Percentiles rank a stretch among this genome's conserved stretches.
phyloP scores from a whole-genome alignment of 192 early-diverging fungal genomes.

The Chytriomyces hyalinus region DNA sequence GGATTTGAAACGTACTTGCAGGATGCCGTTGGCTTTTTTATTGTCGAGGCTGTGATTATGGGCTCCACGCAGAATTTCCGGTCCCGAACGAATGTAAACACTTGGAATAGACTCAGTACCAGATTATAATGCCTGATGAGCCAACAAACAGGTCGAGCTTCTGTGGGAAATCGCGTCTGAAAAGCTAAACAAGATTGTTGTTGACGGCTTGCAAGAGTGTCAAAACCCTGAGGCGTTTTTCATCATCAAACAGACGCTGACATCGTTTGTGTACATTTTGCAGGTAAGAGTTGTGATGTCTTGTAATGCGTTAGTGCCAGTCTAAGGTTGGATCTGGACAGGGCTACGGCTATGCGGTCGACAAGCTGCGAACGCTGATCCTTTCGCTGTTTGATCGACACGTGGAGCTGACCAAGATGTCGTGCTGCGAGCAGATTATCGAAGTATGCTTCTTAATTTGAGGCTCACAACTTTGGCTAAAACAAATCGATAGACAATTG shows the following conservation, averaged over 20 bases:
- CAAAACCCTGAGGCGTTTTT: slow-evolving; percentile 78
- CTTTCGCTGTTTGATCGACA: slow-evolving; percentile 80
- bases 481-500: slow-evolving; percentile 61
- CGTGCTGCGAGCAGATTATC: slow-evolving; percentile 69
- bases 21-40: slow-evolving; percentile 96
- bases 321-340: slow-evolving; percentile 35
- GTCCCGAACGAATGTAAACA: slow-evolving; percentile 68
- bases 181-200: slow-evolving; percentile 80
- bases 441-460: slow-evolving; percentile 52
- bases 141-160: slow-evolving; percentile 72
- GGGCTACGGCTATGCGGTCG: slow-evolving; percentile 78
- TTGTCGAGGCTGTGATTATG: slow-evolving; percentile 88
- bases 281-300: slow-evolving; percentile 57
- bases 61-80: slow-evolving; percentile 90
- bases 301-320: neutral
- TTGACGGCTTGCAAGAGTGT: slow-evolving; percentile 79
- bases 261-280: slow-evolving; percentile 90
- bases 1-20: slow-evolving; percentile 78
- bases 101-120: neutral
- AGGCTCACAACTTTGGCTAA: neutral
- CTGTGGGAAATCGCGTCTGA: slow-evolving; percentile 87
- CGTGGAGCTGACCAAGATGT: slow-evolving; percentile 73
- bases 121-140: slow-evolving; percentile 33
- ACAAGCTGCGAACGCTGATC: slow-evolving; percentile 70
- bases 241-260: slow-evolving; percentile 75